Evolutionary conservation across 2,329 filamentous ascomycete species (phyloP), one percentile per base, ranked within the genome.

Genomic region (Kalmusia sp.): DNA sequence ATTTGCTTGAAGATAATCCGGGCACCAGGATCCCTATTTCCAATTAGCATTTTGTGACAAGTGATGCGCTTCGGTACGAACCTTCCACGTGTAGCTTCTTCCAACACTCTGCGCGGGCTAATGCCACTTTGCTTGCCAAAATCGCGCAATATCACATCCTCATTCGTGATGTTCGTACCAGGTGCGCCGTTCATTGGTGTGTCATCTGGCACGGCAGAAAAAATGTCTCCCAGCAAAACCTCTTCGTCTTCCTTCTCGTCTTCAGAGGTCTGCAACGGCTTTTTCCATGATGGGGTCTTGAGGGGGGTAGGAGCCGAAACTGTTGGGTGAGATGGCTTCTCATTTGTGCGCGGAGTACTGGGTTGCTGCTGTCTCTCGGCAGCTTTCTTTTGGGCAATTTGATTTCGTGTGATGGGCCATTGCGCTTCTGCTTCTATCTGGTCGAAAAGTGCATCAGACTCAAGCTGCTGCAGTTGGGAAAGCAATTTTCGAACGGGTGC

Each of bases 71-170:
- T 5, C 14, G 3, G 31, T 28, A 65, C 72, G 61, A 73, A 89
- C 88, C 88, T 88, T 58, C 92, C 85, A 63, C 89, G 88, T 71
- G 93, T 96, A n/a, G 91, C 85, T 72, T 97, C 93, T 71, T 97
- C 92, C 11, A 98, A 77, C 24, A 91, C 82, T 59, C 89, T 84
- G 57, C 86, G 84, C 14, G 93, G 93, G 62, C 80, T 90, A 25
- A 96, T 76, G 6, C 93, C 93, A 12, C 84, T 84, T 79, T 87
- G 87, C 71, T 91, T 92, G 1, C 91, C 92, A 80, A 98, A 97
- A 65, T 97, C 89, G 37, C 90, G 82, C 43, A 96, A 82, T 1
- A 79, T 82, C 3, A 92, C 74, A 51, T 82, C 86, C 5, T 77
- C 70, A 1, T 85, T 82, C 58, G 44, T 58, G 43, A 33, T 55